Evolutionary conservation across 805 yeast species (phyloP), one percentile per base, ranked within the genome.

Genomic region (Suhomyces kilbournensis): DNA sequence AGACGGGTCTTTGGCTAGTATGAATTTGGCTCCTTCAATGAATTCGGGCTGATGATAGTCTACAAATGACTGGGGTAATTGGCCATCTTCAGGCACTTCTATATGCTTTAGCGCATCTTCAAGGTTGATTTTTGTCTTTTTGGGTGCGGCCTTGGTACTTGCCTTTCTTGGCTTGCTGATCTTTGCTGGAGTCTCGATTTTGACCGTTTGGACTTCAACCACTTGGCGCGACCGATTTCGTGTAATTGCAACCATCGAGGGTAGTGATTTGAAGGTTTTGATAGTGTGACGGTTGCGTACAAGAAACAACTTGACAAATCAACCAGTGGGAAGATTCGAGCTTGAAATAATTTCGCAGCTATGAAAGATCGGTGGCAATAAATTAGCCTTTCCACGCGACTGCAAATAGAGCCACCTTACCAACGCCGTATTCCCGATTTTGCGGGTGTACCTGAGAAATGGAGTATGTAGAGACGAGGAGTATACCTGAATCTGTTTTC

Each of bases 41-140:
- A 75, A 75, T 20, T 65, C 67, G 0, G 70, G 68, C 2, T 63
- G 55, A 48, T 75, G 78, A 49, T 39, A 63, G 1, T 58, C 62
- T 8, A 68, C 59, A 54, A 67, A 75, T 2, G 44, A 59, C 17
- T 44, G 48, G 1, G 78, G 79, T 8, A 57, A 19, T n/a, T 35
- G 34, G 2, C 17, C 15, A 32, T 54, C 51, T 10, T 32, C 26
- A 2, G 57, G 56, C n/a, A 48, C 43, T 10, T 34, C 46, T 15
- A 54, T 43, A 26, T 52, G 52, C 12, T 47, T 45, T 32, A 56
- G 44, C 1, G 52, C 40, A 15, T 56, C 59, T 40, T 56, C 59
- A 7, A 46, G 48, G 15, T 49, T 32, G 17, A 15, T 51, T 17
- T 42, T 40, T 14, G 42, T 26, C 48, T 50, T 53, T 35, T 48